Conservation (phyloP, 352 stramenopile genomes). For the Phytophthora litchii region DNA sequence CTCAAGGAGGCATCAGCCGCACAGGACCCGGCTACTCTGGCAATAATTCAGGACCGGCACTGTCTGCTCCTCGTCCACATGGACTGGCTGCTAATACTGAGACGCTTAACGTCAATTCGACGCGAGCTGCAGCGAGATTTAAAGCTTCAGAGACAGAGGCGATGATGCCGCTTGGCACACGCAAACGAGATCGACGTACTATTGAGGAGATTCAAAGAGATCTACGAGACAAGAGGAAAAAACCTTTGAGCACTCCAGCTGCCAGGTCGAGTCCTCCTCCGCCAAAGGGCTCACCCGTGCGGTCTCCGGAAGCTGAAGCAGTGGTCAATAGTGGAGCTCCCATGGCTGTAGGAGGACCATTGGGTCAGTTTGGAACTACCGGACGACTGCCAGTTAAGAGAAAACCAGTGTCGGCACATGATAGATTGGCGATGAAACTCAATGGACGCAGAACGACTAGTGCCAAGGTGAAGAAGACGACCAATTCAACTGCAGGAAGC, state of each 20-base stretch:
- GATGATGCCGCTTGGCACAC: constrained; percentile 83
- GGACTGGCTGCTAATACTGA: constrained; percentile 42
- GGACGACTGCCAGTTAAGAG: constrained; percentile 52
- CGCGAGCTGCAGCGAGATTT: constrained; percentile 66
- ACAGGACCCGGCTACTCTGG: constrained; percentile 12
- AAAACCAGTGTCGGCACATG: constrained; percentile 73
- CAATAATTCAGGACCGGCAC: constrained; percentile 22
- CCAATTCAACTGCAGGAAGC: constrained; percentile 8
- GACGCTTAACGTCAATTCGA: constrained; percentile 76
- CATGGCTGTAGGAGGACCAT: constrained; percentile 53
- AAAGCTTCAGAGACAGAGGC: constrained; percentile 46
- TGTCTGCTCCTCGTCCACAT: constrained; percentile 40
- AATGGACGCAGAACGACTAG: constrained; percentile 57
- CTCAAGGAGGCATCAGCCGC: constrained; percentile 12
- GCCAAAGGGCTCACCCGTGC: constrained; percentile 58
- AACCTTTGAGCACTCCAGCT: constrained; percentile 29
- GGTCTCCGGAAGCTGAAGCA: constrained; percentile 67
- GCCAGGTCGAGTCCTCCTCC: constrained; percentile 61
- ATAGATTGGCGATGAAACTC: constrained; percentile 77
- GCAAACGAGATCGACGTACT: constrained; percentile 85
- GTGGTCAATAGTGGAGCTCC: constrained; percentile 37
- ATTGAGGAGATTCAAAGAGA: constrained; percentile 90
- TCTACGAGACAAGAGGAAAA: constrained; percentile 71
- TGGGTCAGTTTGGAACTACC: constrained; percentile 56
- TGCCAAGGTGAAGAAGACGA: constrained; percentile 57